phyloP scores from a whole-genome alignment of 2,329 filamentous ascomycete species.

The Malbranchea zuffiana region DNA sequence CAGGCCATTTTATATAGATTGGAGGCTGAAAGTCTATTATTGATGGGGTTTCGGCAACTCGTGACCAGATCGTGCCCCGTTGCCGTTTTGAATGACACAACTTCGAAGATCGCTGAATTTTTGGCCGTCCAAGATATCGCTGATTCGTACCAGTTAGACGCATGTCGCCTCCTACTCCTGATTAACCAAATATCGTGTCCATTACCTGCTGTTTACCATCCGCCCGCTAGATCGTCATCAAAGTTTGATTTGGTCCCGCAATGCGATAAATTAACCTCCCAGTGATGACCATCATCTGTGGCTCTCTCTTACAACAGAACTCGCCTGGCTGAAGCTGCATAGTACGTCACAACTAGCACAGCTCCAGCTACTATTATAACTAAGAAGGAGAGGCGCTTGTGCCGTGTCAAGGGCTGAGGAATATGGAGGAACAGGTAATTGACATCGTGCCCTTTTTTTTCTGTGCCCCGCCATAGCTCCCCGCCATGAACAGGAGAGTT shows the following conservation, averaged over 20 bases:
- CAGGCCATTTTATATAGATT: too few species aligned
- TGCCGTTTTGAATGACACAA: too few species aligned
- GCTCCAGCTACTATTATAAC: conserved; percentile 6
- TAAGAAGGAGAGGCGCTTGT: conserved; percentile 8
- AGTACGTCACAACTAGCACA: conserved; percentile 15
- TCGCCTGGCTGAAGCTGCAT: conserved; percentile 13
- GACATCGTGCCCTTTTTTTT: conserved; percentile 6
- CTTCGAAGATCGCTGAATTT: too few species aligned
- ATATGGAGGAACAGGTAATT: conserved; percentile 37
- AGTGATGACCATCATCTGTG: conserved; percentile 17
- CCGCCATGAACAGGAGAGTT: conserved; percentile 18
- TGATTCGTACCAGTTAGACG: too few species aligned
- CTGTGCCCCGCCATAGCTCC: conserved; percentile 13
- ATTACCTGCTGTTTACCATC: too few species aligned
- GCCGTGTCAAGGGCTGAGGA: conserved; percentile 25
- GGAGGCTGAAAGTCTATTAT: conserved; percentile 7
- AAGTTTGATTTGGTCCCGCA: conserved; percentile 3
- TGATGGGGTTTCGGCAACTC: conserved; percentile 8
- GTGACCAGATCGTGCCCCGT: conserved; percentile 9
- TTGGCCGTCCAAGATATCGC: too few species aligned
- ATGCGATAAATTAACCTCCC: conserved; percentile 8
- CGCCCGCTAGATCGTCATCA: too few species aligned
- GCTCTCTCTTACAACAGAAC: conserved; percentile 16
- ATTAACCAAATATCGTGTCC: too few species aligned
- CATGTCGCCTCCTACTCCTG: too few species aligned